Evolutionary conservation across 2,329 filamentous ascomycete species (phyloP), one percentile per base, ranked within the genome.

Genomic region (Trichoderma endophyticum): DNA sequence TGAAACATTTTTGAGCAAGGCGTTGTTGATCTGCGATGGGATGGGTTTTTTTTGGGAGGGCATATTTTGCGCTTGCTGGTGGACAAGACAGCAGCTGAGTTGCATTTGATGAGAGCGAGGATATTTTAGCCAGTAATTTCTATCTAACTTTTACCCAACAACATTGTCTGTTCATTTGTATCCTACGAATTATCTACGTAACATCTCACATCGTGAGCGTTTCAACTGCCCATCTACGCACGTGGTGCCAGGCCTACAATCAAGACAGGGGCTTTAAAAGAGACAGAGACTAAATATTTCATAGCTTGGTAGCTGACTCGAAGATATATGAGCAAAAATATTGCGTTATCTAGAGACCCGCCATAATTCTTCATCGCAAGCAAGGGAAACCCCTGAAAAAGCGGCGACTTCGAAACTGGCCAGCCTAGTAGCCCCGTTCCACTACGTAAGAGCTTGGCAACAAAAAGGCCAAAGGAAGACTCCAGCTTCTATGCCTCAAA

Each of bases 51-150:
- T 26, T 54, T 54, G 48, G 26, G 18, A 51, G 34, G 43, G 57
- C 57, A 28, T 34, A 61, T 43, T 61, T 48, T 51, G n/a, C 7
- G 36, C 28, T 54, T 36, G 60, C 39, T 34, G 32, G 14, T 1
- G 8, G 24, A 21, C 6, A 8, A 26, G 12, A 21, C 6, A 26
- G 67, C 65, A 60, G 34, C 34, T 4, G 18, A n/a, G 65, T 14
- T 5, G 63, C 63, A 66, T 66, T 24, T 71, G 48, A 72, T 57
- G 65, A 70, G 48, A 39, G 36, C 32, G 61, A 28, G 28, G 56
- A 43, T 43, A 28, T 62, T 63, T 28, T 57, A 60, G 51, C 34
- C 34, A 67, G 64, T 56, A 15, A 11, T 66, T 24, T 24, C 36
- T 11, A 51, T 54, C 48, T 5, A n/a, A n/a, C n/a, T n/a, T n/a